phyloP scores from a whole-genome alignment of 768 basidiomycete genomes.

The Antrodiella citrinella region DNA sequence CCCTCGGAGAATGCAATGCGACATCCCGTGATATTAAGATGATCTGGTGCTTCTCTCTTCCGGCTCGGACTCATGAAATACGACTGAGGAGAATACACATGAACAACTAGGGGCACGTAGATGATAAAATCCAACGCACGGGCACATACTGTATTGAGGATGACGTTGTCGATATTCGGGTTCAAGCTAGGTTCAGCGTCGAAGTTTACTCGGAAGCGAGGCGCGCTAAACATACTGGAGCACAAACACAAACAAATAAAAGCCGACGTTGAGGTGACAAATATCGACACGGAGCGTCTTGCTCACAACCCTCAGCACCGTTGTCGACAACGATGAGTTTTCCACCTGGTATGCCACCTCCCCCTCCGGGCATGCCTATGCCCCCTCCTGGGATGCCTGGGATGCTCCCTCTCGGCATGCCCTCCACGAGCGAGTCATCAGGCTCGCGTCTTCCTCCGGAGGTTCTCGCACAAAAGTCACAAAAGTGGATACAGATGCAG shows the following conservation, averaged over 20 bases:
- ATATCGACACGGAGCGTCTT: background rate
- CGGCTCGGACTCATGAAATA: background rate
- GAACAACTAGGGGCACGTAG: too few relatives aligned
- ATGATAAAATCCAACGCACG: background rate
- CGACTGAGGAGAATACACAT: background rate
- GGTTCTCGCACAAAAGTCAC: constrained; percentile 83
- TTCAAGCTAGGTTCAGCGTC: too few relatives aligned
- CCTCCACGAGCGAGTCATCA: constrained; percentile 24
- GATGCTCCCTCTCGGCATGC: constrained; percentile 27
- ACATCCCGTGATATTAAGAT: constrained; percentile 42
- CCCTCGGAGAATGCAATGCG: constrained; percentile 33
- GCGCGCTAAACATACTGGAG: background rate
- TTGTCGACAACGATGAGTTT: constrained; percentile 39
- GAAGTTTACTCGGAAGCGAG: background rate
- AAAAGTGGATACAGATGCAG: constrained; percentile 96
- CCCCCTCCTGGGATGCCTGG: constrained; percentile 33
- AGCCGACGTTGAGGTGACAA: background rate
- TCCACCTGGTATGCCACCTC: constrained; percentile 46
- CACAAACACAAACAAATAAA: background rate
- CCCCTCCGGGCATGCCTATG: constrained; percentile 34
- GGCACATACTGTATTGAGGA: background rate
- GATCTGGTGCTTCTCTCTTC: constrained; percentile 13
- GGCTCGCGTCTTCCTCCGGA: constrained; percentile 45
- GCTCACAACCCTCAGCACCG: constrained; percentile 11
- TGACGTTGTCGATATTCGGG: background rate